Conservation (phyloP, 768 basidiomycete genomes). For the Boletus reticulatus region DNA sequence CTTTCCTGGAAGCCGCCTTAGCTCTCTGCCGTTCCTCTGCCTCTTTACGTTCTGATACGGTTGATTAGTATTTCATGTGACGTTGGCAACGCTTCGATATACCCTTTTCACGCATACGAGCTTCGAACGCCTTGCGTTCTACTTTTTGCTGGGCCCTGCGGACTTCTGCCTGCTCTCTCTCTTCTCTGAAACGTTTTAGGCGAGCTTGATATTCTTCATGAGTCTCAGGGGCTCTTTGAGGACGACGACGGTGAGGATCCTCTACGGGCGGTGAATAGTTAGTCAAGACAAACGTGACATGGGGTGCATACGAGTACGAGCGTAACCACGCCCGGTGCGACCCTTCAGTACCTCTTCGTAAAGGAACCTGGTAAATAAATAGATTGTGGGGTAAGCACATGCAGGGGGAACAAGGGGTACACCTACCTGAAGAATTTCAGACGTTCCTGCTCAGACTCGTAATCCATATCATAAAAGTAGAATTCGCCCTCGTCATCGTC, state of each 20-base stretch:
- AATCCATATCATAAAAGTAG: slow-evolving; percentile 28
- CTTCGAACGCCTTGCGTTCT: slow-evolving; percentile 44
- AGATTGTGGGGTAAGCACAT: slow-evolving; percentile 1
- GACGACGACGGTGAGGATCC: slow-evolving; percentile 19
- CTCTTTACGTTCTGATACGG: slow-evolving; percentile 42
- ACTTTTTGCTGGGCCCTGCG: slow-evolving; percentile 46
- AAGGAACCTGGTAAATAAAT: slow-evolving; percentile 38
- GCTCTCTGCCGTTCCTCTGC: slow-evolving; percentile 58
- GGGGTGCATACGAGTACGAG: slow-evolving; percentile 27
- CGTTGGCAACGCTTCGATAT: slow-evolving; percentile 7
- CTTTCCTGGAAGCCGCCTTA: slow-evolving; percentile 56
- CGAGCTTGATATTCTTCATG: slow-evolving; percentile 53
- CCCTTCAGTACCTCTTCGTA: slow-evolving; percentile 46
- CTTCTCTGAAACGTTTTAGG: slow-evolving; percentile 47
- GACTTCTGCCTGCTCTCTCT: slow-evolving; percentile 52
- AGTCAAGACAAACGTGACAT: slow-evolving; percentile 9
- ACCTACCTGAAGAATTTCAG: slow-evolving; percentile 46
- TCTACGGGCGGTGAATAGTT: slow-evolving; percentile 11
- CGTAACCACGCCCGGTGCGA: slow-evolving; percentile 28
- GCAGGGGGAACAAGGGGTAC: neutral
- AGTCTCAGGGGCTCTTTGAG: slow-evolving; percentile 37
- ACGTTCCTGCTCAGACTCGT: slow-evolving; percentile 34
- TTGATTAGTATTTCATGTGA: slow-evolving; percentile 13
- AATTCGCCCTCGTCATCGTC: slow-evolving; percentile 31
- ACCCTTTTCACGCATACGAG: slow-evolving; percentile 54